phyloP scores from a whole-genome alignment of 2,329 filamentous ascomycete genomes.

The Westerdykella sp. region DNA sequence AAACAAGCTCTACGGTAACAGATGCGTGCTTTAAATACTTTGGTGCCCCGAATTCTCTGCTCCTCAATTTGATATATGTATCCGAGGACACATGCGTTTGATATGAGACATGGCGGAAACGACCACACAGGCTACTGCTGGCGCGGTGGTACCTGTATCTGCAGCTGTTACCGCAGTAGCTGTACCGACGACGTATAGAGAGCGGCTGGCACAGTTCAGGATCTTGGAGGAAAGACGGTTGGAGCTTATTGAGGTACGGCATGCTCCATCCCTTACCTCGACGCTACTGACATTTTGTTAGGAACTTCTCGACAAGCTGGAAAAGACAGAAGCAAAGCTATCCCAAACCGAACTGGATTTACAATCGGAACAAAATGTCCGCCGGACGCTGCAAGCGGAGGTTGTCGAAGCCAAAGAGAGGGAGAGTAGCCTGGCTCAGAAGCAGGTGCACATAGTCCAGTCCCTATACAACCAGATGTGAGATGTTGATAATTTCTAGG shows the following conservation, averaged over 20 bases:
- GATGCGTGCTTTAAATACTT: slow-evolving; percentile 21
- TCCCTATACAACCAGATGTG: not conserved
- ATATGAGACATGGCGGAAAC: slow-evolving; percentile 16
- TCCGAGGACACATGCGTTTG: too few relatives aligned
- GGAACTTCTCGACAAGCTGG: slow-evolving; percentile 35
- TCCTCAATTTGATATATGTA: not conserved
- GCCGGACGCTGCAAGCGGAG: slow-evolving; percentile 31
- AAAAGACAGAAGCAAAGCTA: slow-evolving; percentile 33
- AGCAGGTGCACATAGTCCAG: slow-evolving; percentile 15
- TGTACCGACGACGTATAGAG: slow-evolving; percentile 24
- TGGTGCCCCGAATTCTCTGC: slow-evolving; percentile 16
- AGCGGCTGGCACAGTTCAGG: slow-evolving; percentile 31
- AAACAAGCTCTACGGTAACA: slow-evolving; percentile 14
- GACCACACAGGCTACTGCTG: slow-evolving; percentile 4
- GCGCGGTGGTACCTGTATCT: slow-evolving; percentile 1
- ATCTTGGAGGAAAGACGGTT: slow-evolving; percentile 34
- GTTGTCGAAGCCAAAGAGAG: slow-evolving; percentile 26
- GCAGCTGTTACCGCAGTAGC: slow-evolving; percentile 8
- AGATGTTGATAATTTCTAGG: slow-evolving; percentile 14
- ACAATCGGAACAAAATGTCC: slow-evolving; percentile 34
- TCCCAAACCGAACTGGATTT: slow-evolving; percentile 34
- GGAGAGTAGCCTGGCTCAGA: slow-evolving; percentile 25
- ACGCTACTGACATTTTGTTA: slow-evolving; percentile 5
- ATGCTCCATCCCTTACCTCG: not conserved
- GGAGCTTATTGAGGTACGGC: slow-evolving; percentile 32